These are phyloP conservation scores for Chamaecrista fasciculata DNA, from an alignment of 306 rosid species.

Conservation along the genomic window DNA sequence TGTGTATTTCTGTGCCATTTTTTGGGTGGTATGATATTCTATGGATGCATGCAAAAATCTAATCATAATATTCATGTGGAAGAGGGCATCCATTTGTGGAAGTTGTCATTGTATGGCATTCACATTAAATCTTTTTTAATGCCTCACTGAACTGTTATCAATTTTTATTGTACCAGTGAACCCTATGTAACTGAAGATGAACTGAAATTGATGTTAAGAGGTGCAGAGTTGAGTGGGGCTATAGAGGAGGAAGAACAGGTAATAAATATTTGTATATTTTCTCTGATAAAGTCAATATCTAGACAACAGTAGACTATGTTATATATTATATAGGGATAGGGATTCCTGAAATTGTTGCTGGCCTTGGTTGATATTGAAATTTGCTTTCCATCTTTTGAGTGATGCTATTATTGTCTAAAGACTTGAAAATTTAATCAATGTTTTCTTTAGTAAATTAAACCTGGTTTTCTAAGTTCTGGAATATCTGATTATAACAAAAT, in stretches of 20 bases:
- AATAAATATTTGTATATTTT: constrained; percentile 28
- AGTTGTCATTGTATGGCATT: constrained; percentile 6
- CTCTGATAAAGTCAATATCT: constrained; percentile 3
- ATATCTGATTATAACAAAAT: not conserved
- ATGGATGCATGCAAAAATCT: constrained; percentile 2
- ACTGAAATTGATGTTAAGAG: constrained; percentile 94
- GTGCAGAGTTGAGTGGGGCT: constrained; percentile 98
- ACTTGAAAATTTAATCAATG: not conserved
- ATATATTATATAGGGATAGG: too few species aligned
- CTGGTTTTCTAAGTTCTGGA: not conserved
- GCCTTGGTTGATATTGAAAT: not conserved
- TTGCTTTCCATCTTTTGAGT: not conserved
- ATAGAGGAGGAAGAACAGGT: constrained; percentile 99
- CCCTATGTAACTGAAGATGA: constrained; percentile 99
- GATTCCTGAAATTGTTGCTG: not conserved
- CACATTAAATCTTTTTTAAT: constrained; percentile 9
- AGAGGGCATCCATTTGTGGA: constrained; percentile 29
- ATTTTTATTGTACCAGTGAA: constrained; percentile 55
- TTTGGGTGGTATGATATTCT: not conserved
- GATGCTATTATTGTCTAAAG: not conserved
- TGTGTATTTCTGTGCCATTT: not conserved
- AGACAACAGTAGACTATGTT: not conserved
- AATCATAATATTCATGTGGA: not conserved
- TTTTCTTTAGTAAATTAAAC: not conserved
- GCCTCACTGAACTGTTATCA: constrained; percentile 7